Evolutionary conservation across 208 protist species (phyloP), one percentile per base, ranked within the genome.

Genomic region (Acanthamoeba royreba): DNA sequence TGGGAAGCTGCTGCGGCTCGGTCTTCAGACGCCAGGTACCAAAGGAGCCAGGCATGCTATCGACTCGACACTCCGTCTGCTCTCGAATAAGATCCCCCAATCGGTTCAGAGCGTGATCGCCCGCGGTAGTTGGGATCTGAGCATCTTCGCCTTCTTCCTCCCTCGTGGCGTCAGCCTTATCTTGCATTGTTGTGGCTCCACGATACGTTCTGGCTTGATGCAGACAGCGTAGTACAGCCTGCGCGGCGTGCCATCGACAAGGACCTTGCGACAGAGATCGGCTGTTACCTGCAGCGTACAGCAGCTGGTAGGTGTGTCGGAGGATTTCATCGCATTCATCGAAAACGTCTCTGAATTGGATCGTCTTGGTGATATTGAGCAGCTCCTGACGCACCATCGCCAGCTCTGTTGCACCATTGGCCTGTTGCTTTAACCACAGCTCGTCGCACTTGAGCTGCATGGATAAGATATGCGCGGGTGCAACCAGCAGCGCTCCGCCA

Each of bases 251-350:
- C 49, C 87, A 92, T 25, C 87, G 15, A 4, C 42, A 4, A 35
- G n/a, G 4, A 25, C 53, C 49, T 38, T 45, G 42, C 47, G 69
- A 45, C 0, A 92, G 33, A 19, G n/a, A 5, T 43, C 15, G 46
- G 17, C 74, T 92, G 31, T 19, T 40, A 7, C 87, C 87, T 28
- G 28, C 43, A 52, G 87, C 63, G 49, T 74, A 92, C 25, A 92
- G 8, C 31, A 92, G 53, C 74, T 92, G 87, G 35, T 92, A 92
- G n/a, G 47, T 69, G 7, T 25, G n/a, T 4, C 43, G 38, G 17
- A 92, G 53, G 47, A 92, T 31, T 33, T 92, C 87, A 42, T 92
- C 87, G 33, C 45, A 63, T 74, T 92, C 87, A 58, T 92, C 87
- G 1, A 92, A 9, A 25, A 92, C 63, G 25, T 87, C 40, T n/a